phyloP scores from a whole-genome alignment of 805 yeast species.

The Saccharomycopsis fibuligera region DNA sequence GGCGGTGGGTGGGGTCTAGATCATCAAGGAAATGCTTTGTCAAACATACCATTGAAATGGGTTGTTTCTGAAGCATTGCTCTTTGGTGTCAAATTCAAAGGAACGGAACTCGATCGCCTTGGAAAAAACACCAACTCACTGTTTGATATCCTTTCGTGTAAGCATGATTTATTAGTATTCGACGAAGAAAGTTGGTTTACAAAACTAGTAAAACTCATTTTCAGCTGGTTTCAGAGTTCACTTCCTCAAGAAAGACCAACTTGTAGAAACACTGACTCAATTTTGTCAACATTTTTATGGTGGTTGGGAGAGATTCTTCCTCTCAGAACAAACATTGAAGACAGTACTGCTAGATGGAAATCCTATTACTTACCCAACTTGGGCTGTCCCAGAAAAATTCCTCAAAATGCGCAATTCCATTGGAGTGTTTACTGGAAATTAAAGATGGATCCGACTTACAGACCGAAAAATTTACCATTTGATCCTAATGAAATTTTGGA shows the following conservation, averaged over 20 bases:
- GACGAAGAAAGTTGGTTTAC: not conserved
- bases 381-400: slow-evolving; percentile 47
- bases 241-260: no score
- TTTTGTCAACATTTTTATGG: slow-evolving; percentile 37
- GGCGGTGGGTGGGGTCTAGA: slow-evolving; percentile 64
- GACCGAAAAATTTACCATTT: slow-evolving; percentile 39
- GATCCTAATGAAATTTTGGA: slow-evolving; percentile 23
- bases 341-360: slow-evolving; percentile 43
- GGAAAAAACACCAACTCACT: slow-evolving; percentile 33
- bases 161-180: slow-evolving; percentile 45
- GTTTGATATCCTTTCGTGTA: slow-evolving; percentile 40
- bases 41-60: slow-evolving; percentile 56
- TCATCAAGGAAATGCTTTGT: slow-evolving; percentile 35
- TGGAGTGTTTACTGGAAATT: slow-evolving; percentile 61
- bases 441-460: slow-evolving; percentile 39
- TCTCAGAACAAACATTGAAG: slow-evolving; percentile 44
- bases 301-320: slow-evolving; percentile 62
- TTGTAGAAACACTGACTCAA: not conserved
- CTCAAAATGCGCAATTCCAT: slow-evolving; percentile 42
- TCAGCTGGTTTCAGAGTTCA: not conserved
- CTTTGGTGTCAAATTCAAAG: slow-evolving; percentile 43
- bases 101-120: slow-evolving; percentile 36
- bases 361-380: slow-evolving; percentile 47
- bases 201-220: not conserved
- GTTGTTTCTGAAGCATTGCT: slow-evolving; percentile 47